Conservation (phyloP, 106 monocot species). For the Xerophyta viscosa region DNA sequence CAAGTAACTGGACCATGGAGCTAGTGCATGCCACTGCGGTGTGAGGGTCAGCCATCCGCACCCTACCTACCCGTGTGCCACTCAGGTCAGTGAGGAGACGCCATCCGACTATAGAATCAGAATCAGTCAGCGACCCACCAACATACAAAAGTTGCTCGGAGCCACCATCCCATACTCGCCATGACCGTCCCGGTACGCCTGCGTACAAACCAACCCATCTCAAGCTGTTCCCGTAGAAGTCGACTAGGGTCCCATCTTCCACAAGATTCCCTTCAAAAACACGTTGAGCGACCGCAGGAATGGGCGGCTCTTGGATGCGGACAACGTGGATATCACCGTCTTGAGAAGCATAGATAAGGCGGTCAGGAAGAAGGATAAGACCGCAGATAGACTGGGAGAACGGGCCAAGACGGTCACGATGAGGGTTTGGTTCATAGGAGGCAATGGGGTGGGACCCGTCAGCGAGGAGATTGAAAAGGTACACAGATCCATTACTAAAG, state of each 20-base stretch:
- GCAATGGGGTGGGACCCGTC: conserved; percentile 1
- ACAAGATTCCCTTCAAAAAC: conserved; percentile 32
- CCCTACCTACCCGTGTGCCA: conserved; percentile 18
- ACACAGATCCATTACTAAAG: conserved; percentile 46
- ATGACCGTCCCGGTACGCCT: conserved; percentile 48
- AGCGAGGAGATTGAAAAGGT: conserved; percentile 26
- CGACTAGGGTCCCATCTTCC: conserved; percentile 50
- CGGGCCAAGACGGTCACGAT: conserved; percentile 34
- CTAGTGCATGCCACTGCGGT: conserved; percentile 21
- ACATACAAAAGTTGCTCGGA: conserved; percentile 26
- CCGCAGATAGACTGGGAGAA: conserved; percentile 49
- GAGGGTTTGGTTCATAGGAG: conserved; percentile 15
- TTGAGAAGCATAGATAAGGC: conserved; percentile 39
- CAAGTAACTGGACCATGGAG: conserved; percentile 20
- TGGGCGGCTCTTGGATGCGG: background rate
- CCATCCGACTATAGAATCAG: conserved; percentile 42
- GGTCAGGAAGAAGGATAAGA: conserved; percentile 16
- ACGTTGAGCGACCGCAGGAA: conserved; percentile 8
- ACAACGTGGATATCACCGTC: conserved; percentile 49
- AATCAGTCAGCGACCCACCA: conserved; percentile 40
- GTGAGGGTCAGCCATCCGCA: conserved; percentile 15
- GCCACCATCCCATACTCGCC: conserved; percentile 38
- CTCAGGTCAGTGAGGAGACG: conserved; percentile 29
- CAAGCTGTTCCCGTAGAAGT: conserved; percentile 25
- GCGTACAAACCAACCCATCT: conserved; percentile 57